Evolutionary conservation across 2,329 filamentous ascomycete genomes (phyloP).

Genomic region (Fusarium sp.): DNA sequence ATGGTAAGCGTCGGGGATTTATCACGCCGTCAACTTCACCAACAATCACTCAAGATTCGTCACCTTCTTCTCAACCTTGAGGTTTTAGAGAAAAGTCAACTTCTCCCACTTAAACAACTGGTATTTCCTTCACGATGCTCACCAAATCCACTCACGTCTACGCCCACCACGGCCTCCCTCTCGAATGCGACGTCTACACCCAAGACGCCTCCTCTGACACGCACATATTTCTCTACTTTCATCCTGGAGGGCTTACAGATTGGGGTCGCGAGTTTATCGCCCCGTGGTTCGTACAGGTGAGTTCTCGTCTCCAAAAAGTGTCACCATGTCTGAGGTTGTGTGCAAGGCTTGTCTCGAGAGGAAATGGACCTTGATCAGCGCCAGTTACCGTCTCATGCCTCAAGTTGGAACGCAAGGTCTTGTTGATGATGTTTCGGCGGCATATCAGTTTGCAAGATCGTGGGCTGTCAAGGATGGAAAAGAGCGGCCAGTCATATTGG

Average conservation of each 20-base stretch:
- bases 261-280: constrained; percentile 48
- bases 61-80: neutral
- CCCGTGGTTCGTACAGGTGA: constrained; percentile 52
- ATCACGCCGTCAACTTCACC: neutral
- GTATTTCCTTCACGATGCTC: constrained; percentile 33
- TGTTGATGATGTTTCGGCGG: constrained; percentile 47
- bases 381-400: constrained; percentile 52
- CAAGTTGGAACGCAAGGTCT: constrained; percentile 46
- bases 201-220: constrained; percentile 36
- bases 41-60: neutral
- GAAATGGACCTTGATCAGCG: constrained; percentile 51
- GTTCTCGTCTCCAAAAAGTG: neutral
- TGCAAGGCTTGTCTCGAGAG: constrained; percentile 45
- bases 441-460: constrained; percentile 47
- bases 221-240: constrained; percentile 53
- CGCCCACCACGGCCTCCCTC: constrained; percentile 47
- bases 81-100: neutral
- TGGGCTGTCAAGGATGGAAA: constrained; percentile 26
- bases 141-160: constrained; percentile 45
- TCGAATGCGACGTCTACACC: constrained; percentile 53
- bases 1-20: neutral
- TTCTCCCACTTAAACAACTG: neutral
- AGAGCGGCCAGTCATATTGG: constrained; percentile 46
- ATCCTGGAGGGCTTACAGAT: constrained; percentile 50
- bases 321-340: neutral